Percentiles rank a stretch among this genome's conserved stretches.
These are phyloP conservation scores for Mrakia frigida DNA, from an alignment of 768 basidiomycete species.

Conservation along the genomic window DNA sequence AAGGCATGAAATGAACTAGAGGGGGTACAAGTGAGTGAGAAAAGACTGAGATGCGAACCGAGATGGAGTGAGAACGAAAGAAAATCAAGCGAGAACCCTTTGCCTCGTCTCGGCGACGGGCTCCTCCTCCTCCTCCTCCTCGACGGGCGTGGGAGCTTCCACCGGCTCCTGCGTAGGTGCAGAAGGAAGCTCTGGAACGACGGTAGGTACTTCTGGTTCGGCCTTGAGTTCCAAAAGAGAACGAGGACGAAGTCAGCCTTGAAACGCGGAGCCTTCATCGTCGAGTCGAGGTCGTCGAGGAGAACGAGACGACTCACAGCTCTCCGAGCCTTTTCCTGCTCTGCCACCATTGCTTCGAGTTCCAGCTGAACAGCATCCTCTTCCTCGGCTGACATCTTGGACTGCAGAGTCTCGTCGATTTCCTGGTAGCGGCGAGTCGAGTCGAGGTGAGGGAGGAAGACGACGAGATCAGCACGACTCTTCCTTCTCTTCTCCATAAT, in stretches of 20 bases:
- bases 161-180: constrained; percentile 2
- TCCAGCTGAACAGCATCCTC: constrained; percentile 91
- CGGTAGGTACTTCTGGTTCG: background rate
- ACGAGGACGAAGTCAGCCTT: constrained; percentile 20
- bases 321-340: constrained; percentile 40
- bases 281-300: constrained; percentile 28
- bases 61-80: background rate
- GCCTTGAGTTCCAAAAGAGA: background rate
- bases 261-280: too few relatives aligned
- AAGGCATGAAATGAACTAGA: background rate
- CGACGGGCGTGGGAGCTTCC: background rate
- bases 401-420: constrained; percentile 79
- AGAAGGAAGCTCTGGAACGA: background rate
- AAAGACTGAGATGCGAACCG: background rate
- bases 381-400: constrained; percentile 75
- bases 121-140: constrained; percentile 8
- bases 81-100: background rate
- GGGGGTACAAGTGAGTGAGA: background rate
- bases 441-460: background rate
- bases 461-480: background rate
- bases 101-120: background rate
- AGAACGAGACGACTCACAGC: constrained; percentile 49
- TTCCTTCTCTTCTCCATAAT: background rate
- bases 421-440: constrained; percentile 57
- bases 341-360: constrained; percentile 61